Evolutionary conservation across 1,284 basidiomycete species (phyloP).

Genomic region (Pterula multifida): DNA sequence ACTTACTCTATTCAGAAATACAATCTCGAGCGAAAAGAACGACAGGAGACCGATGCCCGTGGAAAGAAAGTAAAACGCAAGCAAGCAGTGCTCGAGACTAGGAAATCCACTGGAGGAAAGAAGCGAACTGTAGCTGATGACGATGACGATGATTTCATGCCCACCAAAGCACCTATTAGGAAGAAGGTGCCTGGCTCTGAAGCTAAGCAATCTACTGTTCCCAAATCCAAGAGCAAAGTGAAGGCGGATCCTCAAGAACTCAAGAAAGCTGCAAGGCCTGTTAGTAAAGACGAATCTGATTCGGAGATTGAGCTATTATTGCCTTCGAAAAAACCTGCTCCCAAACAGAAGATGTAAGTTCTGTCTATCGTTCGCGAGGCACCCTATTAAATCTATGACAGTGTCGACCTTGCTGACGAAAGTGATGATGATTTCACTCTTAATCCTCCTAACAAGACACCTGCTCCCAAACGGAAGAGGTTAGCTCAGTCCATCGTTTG

Average conservation of each 20-base stretch:
- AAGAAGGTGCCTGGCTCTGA: constrained; percentile 21
- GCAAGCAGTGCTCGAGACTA: constrained; percentile 62
- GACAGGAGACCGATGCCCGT: constrained; percentile 37
- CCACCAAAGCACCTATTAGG: constrained; percentile 49
- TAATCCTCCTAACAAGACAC: constrained; percentile 10
- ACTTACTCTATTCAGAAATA: constrained; percentile 31
- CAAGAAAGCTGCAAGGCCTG: constrained; percentile 18
- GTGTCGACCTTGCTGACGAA: background rate
- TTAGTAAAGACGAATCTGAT: constrained; percentile 21
- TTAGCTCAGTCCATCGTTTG: background rate
- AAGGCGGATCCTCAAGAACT: constrained; percentile 11
- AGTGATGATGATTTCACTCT: constrained; percentile 14
- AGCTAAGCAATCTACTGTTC: constrained; percentile 17
- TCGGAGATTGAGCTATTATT: constrained; percentile 22
- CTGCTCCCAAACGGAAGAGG: constrained; percentile 2
- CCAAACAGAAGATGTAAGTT: background rate
- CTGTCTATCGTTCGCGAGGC: background rate
- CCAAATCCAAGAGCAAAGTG: constrained; percentile 19
- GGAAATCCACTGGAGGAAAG: constrained; percentile 52
- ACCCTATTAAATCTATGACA: background rate
- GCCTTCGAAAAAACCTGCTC: constrained; percentile 10
- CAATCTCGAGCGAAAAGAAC: constrained; percentile 49
- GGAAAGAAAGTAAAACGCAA: constrained; percentile 66
- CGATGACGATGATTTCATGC: constrained; percentile 72
- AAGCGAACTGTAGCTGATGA: constrained; percentile 41